Base-by-base conservation (phyloP, 176 grass and related monocot genomes). In the Luzula sylvatica region DNA sequence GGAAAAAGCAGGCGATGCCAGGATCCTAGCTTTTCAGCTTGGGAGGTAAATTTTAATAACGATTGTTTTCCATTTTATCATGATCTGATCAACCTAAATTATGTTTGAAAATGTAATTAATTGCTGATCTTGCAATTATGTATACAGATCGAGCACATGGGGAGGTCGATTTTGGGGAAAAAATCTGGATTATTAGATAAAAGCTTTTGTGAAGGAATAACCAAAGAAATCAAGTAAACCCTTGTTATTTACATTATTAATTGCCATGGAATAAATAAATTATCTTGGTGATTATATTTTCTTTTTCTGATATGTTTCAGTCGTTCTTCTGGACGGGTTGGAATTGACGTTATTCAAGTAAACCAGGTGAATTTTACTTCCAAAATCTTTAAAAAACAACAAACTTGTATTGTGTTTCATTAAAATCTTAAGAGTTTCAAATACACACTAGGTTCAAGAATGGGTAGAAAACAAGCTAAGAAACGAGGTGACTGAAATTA, bases 381-480 rank as follows among this genome's bases (percentile, higher is more conserved):
- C 15, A 13, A 4, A n/a, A 18, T 19, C 47, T n/a, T 11, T 20
- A 26, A 11, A 32, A 11, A 49, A 15, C 15, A 19, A 8, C 14
- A 20, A 35, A 29, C 4, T 26, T 11, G 30, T 19, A 13, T n/a
- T 17, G 27, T 50, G 29, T 46, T 50, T 51, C 2, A 15, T 14
- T 50, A 25, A 65, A 23, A 23, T n/a, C 30, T 35, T 4, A 7
- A 35, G 30, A 35, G 9, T 35, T 35, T 35, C n/a, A 39, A 20
- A 23, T 48, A 30, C 50, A 4, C 46, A 28, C 14, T 43, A 65
- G 53, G 67, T 70, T 38, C 41, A 70, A 39, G 16, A 48, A 27
- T 70, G 67, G 67, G 57, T 70, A 21, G n/a, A 56, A 25, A 58
- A 38, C 38, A 70, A 49, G 41, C 40, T 58, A 20, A 44, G 13